Conservation (phyloP, 495 filamentous ascomycete species). For the Platismatia glauca region DNA sequence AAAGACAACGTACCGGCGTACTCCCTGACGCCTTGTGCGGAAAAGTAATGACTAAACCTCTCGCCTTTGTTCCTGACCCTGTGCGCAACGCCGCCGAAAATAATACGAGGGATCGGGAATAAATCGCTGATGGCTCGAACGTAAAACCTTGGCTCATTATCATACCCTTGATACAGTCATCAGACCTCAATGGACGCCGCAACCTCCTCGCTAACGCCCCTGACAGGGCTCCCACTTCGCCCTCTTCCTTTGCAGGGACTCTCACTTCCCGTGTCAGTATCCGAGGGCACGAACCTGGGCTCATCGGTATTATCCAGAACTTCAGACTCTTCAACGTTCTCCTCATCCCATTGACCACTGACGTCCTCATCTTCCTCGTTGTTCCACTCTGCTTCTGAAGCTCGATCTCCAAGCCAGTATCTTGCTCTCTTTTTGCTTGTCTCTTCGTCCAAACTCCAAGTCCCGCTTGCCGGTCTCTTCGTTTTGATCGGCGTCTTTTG, state of each 20-base stretch:
- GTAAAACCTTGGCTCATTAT: background rate
- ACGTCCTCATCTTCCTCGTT: conserved; percentile 23
- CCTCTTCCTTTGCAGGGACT: conserved; percentile 21
- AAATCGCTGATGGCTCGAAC: background rate
- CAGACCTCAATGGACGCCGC: conserved; percentile 60
- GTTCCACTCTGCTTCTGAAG: conserved; percentile 25
- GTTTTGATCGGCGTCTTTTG: conserved; percentile 30
- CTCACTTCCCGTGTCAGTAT: conserved; percentile 32
- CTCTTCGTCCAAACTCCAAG: conserved; percentile 39
- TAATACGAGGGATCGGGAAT: background rate
- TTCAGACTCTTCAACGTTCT: conserved; percentile 43
- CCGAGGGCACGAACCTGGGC: conserved; percentile 33
- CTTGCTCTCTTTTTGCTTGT: conserved; percentile 63
- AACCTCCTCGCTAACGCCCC: conserved; percentile 67
- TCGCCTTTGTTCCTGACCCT: background rate
- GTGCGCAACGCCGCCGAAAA: background rate
- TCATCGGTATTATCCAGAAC: conserved; percentile 35
- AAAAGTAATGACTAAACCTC: background rate
- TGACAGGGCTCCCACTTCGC: conserved; percentile 43
- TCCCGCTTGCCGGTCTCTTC: conserved; percentile 32
- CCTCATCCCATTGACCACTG: conserved; percentile 20
- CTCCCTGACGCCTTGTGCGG: background rate
- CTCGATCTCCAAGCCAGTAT: conserved; percentile 71
- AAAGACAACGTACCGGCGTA: background rate
- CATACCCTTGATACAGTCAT: conserved; percentile 10